phyloP scores from a whole-genome alignment of 495 filamentous ascomycete species.

The Chaetomium tenue region DNA sequence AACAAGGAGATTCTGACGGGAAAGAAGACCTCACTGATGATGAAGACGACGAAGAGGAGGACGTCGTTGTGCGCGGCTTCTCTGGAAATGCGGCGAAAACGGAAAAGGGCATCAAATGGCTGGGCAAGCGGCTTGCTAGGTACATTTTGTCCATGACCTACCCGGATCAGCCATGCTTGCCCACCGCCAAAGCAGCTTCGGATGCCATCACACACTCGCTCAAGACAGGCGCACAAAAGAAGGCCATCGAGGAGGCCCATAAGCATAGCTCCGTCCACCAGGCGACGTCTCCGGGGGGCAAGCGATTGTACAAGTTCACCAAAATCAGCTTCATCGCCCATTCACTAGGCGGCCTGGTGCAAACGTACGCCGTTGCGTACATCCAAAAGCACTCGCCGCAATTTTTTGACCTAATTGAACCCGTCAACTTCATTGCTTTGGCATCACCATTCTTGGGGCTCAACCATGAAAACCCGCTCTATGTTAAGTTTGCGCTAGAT shows the following conservation, averaged over 20 bases:
- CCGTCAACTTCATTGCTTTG: slow-evolving; percentile 90
- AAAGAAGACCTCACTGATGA: slow-evolving; percentile 27
- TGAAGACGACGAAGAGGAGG: slow-evolving; percentile 67
- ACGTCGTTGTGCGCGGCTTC: slow-evolving; percentile 92
- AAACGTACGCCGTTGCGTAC: slow-evolving; percentile 95
- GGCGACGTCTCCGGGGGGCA: slow-evolving; percentile 34
- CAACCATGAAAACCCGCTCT: slow-evolving; percentile 95
- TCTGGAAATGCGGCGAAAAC: slow-evolving; percentile 85
- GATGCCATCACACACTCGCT: slow-evolving; percentile 43
- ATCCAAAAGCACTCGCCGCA: slow-evolving; percentile 92
- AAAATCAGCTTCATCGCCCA: slow-evolving; percentile 96
- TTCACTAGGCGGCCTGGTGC: slow-evolving; percentile 85
- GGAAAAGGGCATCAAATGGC: slow-evolving; percentile 92
- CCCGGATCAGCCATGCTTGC: slow-evolving; percentile 82
- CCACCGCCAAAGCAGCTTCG: slow-evolving; percentile 56
- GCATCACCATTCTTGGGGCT: slow-evolving; percentile 88
- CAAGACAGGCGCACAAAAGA: slow-evolving; percentile 32
- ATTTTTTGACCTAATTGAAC: slow-evolving; percentile 84
- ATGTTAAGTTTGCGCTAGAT: slow-evolving; percentile 95
- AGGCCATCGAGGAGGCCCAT: slow-evolving; percentile 43
- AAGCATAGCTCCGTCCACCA: slow-evolving; percentile 55
- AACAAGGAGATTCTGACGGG: slow-evolving; percentile 21
- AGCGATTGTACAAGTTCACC: slow-evolving; percentile 78
- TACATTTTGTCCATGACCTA: slow-evolving; percentile 86
- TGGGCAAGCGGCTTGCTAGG: slow-evolving; percentile 92